These are phyloP conservation scores for Colletotrichum noveboracense DNA, from an alignment of 2,329 filamentous ascomycete species.

Conservation along the genomic window DNA sequence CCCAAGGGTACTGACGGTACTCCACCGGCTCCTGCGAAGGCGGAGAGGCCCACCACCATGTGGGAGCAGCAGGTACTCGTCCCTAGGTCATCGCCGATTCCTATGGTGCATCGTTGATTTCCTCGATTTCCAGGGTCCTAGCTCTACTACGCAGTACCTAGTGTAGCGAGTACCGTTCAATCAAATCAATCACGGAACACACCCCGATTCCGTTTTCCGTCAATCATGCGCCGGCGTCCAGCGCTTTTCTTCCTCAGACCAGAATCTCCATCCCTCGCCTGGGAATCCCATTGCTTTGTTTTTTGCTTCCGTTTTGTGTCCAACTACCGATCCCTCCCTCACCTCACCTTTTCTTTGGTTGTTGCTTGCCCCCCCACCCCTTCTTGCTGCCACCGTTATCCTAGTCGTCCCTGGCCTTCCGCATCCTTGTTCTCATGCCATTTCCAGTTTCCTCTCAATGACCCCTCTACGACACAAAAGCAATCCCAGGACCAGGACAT, in stretches of 20 bases:
- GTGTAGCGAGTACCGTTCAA: background rate
- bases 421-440: background rate
- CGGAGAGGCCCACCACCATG: background rate
- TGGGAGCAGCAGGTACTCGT: constrained; percentile 1
- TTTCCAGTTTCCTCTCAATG: background rate
- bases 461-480: background rate
- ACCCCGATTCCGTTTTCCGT: constrained; percentile 12
- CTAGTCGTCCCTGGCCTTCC: background rate
- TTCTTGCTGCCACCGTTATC: background rate
- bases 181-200: constrained; percentile 5
- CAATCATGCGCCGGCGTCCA: constrained; percentile 4
- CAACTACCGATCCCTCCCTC: background rate
- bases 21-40: background rate
- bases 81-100: constrained; percentile 11
- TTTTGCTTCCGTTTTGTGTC: background rate
- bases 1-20: background rate
- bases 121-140: constrained; percentile 20
- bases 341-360: background rate
- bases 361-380: background rate
- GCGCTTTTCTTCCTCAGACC: background rate
- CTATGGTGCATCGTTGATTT: constrained; percentile 17
- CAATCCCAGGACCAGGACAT: background rate
- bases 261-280: background rate
- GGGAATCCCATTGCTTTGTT: background rate
- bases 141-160: background rate